These are phyloP conservation scores for Balansia obtecta DNA, from an alignment of 2,329 filamentous ascomycete species.

Conservation along the genomic window DNA sequence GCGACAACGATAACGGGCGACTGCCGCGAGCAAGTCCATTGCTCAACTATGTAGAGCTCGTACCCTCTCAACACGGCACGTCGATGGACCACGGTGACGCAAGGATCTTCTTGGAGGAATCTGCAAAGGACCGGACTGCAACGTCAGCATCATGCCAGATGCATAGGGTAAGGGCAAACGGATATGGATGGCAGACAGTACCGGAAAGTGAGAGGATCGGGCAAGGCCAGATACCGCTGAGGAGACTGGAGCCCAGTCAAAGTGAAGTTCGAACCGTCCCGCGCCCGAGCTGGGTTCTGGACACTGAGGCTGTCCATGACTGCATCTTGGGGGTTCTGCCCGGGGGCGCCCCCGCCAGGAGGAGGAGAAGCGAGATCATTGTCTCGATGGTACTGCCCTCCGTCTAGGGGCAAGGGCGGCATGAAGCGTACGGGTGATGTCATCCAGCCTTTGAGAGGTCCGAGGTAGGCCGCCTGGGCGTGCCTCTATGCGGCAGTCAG, in stretches of 20 bases:
- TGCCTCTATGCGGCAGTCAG: slow-evolving; percentile 3
- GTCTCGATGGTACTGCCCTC: slow-evolving; percentile 5
- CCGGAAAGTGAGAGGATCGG: slow-evolving; percentile 46
- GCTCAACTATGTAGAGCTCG: slow-evolving; percentile 88
- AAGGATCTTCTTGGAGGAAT: slow-evolving; percentile 77
- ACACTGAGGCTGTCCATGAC: slow-evolving; percentile 2
- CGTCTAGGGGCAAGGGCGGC: slow-evolving; percentile 6
- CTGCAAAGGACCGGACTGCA: slow-evolving; percentile 18
- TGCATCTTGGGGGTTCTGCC: neutral
- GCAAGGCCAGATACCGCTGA: slow-evolving; percentile 39
- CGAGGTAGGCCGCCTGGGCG: slow-evolving; percentile 2
- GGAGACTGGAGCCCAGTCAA: slow-evolving; percentile 15
- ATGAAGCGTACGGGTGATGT: slow-evolving; percentile 7
- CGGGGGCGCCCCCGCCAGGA: neutral
- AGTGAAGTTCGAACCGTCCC: slow-evolving; percentile 7
- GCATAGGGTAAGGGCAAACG: neutral
- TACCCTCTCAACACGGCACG: slow-evolving; percentile 64
- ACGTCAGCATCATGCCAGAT: slow-evolving; percentile 4
- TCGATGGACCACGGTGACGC: slow-evolving; percentile 62
- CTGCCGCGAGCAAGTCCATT: slow-evolving; percentile 88
- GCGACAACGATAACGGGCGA: slow-evolving; percentile 87
- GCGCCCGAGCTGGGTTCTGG: slow-evolving; percentile 1
- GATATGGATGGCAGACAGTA: slow-evolving; percentile 16
- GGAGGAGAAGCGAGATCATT: slow-evolving; percentile 3
- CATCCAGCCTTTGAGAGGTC: slow-evolving; percentile 3